Percentiles rank a stretch among this genome's conserved stretches.
Conservation (phyloP, 1,284 basidiomycete species). For the Inonotus obliquus region DNA sequence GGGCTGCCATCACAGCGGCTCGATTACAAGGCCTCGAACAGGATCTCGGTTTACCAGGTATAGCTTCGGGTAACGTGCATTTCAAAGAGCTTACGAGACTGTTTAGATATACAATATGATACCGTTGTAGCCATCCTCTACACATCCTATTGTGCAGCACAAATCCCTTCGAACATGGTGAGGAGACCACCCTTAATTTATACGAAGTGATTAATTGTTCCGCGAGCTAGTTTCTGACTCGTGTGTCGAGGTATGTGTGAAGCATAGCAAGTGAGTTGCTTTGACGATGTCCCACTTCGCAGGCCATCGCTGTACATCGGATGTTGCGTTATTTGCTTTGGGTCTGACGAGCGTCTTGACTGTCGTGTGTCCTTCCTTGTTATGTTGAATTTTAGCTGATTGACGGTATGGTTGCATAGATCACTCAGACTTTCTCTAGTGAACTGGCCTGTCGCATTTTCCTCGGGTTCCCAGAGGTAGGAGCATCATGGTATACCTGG, state of each 20-base stretch:
- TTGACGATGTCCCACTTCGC: no score
- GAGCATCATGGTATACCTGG: constrained; percentile 22
- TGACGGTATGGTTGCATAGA: background rate
- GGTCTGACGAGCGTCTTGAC: constrained; percentile 24
- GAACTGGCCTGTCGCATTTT: constrained; percentile 24
- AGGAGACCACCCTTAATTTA: no score
- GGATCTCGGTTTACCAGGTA: constrained; percentile 50
- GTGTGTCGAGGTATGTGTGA: constrained; percentile 45
- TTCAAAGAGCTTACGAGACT: constrained; percentile 21
- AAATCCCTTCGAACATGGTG: constrained; percentile 66
- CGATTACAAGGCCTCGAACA: constrained; percentile 55
- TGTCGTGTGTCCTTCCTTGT: constrained; percentile 6
- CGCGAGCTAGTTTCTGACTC: constrained; percentile 42
- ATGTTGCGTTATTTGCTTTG: constrained; percentile 24
- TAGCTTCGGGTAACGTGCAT: constrained; percentile 4
- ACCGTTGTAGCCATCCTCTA: constrained; percentile 56
- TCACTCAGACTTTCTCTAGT: constrained; percentile 24
- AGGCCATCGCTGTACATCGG: constrained; percentile 26
- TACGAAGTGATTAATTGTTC: no score
- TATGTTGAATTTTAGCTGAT: background rate
- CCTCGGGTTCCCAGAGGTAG: constrained; percentile 24
- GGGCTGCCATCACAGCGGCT: constrained; percentile 57
- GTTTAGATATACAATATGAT: constrained; percentile 49
- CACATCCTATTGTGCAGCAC: constrained; percentile 54
- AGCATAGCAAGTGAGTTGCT: constrained; percentile 12